These are phyloP conservation scores for Mycena kentingensis DNA, from an alignment of 768 basidiomycete species.

Conservation along the genomic window DNA sequence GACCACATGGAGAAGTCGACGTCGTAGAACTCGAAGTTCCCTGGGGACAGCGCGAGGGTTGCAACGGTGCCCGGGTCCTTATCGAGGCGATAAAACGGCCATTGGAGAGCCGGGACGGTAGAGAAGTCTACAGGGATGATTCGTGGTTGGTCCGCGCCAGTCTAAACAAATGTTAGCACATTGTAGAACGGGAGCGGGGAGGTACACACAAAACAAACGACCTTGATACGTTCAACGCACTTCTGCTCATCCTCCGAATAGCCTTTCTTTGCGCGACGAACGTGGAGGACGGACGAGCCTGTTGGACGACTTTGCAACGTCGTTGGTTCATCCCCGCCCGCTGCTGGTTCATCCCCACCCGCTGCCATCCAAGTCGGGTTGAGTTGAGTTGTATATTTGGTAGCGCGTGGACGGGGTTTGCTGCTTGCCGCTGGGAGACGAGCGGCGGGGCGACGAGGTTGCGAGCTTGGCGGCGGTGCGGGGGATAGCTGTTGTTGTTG, in stretches of 20 bases:
- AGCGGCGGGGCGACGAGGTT: background rate
- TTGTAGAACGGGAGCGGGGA: background rate
- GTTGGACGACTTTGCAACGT: background rate
- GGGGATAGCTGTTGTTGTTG: background rate
- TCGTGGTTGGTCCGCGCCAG: background rate
- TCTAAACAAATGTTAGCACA: background rate
- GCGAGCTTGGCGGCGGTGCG: background rate
- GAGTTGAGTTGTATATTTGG: background rate
- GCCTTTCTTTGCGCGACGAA: background rate
- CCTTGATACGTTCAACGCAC: background rate
- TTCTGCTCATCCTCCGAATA: background rate
- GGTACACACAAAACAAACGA: background rate
- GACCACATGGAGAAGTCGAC: background rate
- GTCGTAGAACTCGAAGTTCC: background rate
- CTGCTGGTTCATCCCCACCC: background rate
- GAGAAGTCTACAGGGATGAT: background rate
- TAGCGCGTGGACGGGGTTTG: background rate
- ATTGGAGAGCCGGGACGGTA: background rate
- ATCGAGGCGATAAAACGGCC: background rate
- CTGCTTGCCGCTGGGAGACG: too few species aligned
- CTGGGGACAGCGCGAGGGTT: background rate
- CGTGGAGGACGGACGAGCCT: background rate
- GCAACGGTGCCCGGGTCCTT: background rate
- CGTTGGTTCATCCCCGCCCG: too few species aligned
- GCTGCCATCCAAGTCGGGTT: background rate